Percentiles rank a stretch among this genome's conserved stretches.
These are phyloP conservation scores for Calycina marina DNA, from an alignment of 2,329 filamentous ascomycete species.

Conservation along the genomic window DNA sequence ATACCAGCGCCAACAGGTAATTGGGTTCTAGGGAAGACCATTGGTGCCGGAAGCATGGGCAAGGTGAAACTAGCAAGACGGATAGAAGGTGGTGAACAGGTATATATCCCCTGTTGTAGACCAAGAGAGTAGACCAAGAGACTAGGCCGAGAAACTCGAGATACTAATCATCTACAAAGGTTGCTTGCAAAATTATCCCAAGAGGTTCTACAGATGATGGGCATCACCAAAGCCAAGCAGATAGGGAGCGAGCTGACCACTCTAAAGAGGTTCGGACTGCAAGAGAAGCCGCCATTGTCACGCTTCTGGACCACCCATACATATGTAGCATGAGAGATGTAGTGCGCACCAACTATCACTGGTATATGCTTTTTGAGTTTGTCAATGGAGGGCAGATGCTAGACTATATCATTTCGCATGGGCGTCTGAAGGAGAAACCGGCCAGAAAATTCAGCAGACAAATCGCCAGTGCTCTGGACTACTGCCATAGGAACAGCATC, in stretches of 20 bases:
- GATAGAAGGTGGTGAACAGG: slow-evolving; percentile 80
- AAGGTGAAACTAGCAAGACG: slow-evolving; percentile 95
- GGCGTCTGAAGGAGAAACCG: slow-evolving; percentile 94
- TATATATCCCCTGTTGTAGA: slow-evolving; percentile 23
- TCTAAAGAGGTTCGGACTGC: slow-evolving; percentile 94
- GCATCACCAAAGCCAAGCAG: slow-evolving; percentile 48
- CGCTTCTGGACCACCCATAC: slow-evolving; percentile 83
- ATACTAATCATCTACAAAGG: too few relatives aligned
- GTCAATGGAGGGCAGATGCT: slow-evolving; percentile 99
- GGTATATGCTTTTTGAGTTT: slow-evolving; percentile 99
- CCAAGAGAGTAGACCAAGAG: slow-evolving; percentile 5
- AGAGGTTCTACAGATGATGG: slow-evolving; percentile 72
- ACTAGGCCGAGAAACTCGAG: too few relatives aligned
- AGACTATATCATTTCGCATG: slow-evolving; percentile 98
- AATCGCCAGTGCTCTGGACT: slow-evolving; percentile 91
- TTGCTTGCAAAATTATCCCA: slow-evolving; percentile 94
- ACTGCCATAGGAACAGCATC: slow-evolving; percentile 95
- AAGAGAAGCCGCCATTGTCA: slow-evolving; percentile 90
- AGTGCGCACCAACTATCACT: slow-evolving; percentile 90
- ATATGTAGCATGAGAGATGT: slow-evolving; percentile 94
- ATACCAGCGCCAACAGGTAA: slow-evolving; percentile 83
- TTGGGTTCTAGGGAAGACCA: slow-evolving; percentile 92
- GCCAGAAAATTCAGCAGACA: slow-evolving; percentile 95
- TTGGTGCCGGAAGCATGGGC: slow-evolving; percentile 96
- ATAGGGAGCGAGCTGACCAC: slow-evolving; percentile 83